Evolutionary conservation across 73 alveolate species (phyloP).

Genomic region (Paramecium octaurelia): DNA sequence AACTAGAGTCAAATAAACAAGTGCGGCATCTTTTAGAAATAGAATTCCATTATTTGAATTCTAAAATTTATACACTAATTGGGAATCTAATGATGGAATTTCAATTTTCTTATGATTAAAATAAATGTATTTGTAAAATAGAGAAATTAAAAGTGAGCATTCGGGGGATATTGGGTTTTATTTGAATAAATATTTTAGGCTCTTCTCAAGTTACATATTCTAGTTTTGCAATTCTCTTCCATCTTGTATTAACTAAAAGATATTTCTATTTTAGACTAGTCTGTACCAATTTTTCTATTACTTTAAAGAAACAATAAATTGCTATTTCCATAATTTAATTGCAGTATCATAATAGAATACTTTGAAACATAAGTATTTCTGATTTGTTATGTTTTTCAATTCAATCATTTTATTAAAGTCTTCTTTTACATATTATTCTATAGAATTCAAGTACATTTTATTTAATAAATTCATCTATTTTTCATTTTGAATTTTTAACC

Average conservation of each 20-base stretch:
- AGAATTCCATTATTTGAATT: background rate
- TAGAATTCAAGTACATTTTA: background rate
- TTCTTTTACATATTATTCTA: background rate
- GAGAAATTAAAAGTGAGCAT: background rate
- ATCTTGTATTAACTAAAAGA: background rate
- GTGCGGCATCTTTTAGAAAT: background rate
- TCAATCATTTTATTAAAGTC: background rate
- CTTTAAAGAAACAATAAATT: background rate
- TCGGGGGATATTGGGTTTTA: background rate
- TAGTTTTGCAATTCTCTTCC: background rate
- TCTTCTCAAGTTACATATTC: background rate
- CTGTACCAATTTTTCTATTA: background rate
- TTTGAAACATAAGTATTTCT: background rate
- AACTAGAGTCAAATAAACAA: background rate
- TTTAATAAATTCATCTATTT: background rate
- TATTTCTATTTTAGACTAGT: background rate
- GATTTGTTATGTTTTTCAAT: background rate
- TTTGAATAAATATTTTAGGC: background rate
- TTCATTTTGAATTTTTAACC: background rate
- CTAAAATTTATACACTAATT: background rate
- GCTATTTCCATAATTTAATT: background rate
- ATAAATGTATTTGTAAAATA: background rate
- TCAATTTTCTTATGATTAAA: background rate
- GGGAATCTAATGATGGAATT: background rate
- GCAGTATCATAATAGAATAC: background rate